Conservation (phyloP, 306 rosid genomes). For the Malus sieversii region DNA sequence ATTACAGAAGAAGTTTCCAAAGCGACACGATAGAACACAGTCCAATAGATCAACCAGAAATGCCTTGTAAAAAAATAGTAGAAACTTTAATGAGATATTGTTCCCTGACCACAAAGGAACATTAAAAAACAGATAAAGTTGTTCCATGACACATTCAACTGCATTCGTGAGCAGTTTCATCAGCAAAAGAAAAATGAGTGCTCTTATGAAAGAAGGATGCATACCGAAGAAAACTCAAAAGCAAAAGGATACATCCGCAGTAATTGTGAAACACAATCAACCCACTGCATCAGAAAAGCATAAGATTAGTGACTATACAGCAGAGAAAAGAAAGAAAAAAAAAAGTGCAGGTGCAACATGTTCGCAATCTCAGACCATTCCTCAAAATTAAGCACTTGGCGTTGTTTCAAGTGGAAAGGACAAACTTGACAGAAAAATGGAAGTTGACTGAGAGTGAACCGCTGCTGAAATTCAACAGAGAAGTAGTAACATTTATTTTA, state of each 20-base stretch:
- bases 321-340: neutral
- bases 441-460: neutral
- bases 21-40: conserved; percentile 77
- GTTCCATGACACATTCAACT: neutral
- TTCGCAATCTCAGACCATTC: neutral
- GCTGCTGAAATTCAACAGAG: neutral
- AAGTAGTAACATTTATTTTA: neutral
- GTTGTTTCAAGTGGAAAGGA: neutral
- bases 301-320: neutral
- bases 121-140: neutral
- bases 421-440: neutral
- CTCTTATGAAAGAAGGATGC: conserved; percentile 17
- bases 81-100: neutral
- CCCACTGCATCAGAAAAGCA: conserved; percentile 63
- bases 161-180: neutral
- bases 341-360: neutral
- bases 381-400: neutral
- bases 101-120: neutral
- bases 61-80: conserved; percentile 41
- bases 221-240: conserved; percentile 89
- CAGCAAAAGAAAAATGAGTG: neutral
- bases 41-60: conserved; percentile 92
- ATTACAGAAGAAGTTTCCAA: conserved; percentile 93
- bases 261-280: conserved; percentile 90
- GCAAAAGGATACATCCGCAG: conserved; percentile 93